Conservation (phyloP, 2,329 filamentous ascomycete genomes). For the Epichloe sibirici region DNA sequence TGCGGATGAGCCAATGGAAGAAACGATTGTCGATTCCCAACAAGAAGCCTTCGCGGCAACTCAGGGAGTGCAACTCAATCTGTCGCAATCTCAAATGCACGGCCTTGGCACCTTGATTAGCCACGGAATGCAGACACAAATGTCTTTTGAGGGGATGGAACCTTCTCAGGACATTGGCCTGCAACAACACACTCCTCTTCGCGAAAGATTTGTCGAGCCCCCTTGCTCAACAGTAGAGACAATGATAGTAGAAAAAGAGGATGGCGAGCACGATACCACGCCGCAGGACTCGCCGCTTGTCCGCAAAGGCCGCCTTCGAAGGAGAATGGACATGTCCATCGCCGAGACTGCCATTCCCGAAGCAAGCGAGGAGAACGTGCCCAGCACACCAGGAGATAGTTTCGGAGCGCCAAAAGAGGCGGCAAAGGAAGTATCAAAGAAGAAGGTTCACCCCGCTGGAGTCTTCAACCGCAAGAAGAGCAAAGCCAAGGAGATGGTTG, state of each 20-base stretch:
- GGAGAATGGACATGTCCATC: constrained; percentile 22
- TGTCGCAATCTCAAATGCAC: constrained; percentile 48
- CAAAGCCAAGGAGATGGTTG: constrained; percentile 73
- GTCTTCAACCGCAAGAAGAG: constrained; percentile 76
- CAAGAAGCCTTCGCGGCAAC: constrained; percentile 24
- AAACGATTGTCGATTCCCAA: constrained; percentile 35
- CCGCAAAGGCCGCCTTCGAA: constrained; percentile 43
- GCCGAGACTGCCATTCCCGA: constrained; percentile 2
- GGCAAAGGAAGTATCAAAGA: constrained; percentile 35
- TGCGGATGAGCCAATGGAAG: constrained; percentile 41
- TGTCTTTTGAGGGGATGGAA: constrained; percentile 53
- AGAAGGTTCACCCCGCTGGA: constrained; percentile 37
- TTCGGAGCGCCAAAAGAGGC: constrained; percentile 63
- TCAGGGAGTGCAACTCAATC: constrained; percentile 40
- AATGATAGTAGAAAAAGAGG: constrained; percentile 32
- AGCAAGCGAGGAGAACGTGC: not conserved
- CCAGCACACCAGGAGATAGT: constrained; percentile 25
- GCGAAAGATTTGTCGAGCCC: constrained; percentile 50
- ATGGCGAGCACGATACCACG: constrained; percentile 22
- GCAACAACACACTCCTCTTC: constrained; percentile 58
- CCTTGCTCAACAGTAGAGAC: constrained; percentile 63
- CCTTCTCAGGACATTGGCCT: constrained; percentile 75
- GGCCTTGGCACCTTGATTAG: constrained; percentile 44
- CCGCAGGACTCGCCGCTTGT: constrained; percentile 53
- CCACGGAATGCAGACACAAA: constrained; percentile 40